Base-by-base conservation (phyloP, 768 basidiomycete species). In the Tulasnella sp. region DNA sequence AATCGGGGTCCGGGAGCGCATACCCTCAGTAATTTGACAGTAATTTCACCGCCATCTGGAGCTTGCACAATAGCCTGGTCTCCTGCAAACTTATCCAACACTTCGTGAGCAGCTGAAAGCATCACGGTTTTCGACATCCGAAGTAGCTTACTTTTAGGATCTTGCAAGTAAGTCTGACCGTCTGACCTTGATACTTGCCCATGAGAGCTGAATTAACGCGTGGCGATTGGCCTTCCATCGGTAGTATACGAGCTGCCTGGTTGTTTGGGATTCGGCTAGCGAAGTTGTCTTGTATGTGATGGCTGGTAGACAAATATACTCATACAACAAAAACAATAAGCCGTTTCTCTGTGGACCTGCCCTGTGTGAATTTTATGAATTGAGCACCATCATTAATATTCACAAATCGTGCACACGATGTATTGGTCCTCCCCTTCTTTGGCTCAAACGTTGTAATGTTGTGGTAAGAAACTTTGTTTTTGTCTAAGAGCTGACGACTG, bases 171-270 rank as follows among this genome's bases (percentile, higher is more conserved):
- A 87, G 57, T 20, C 81, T 68, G 25, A 85, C 76, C 2, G 69
- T 74, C 47, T 74, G 70, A 2, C 75, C 76, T 2, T 69, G 48
- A 54, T 72, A 79, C 20, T 72, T 61, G 0, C 69, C 59, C 6
- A 85, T 70, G 53, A 73, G 72, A 1, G 73, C 72, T 22, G 75
- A 72, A 60, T 85, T 85, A 58, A 83, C 75, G 57, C 81, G 75
- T 19, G 76, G 70, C 46, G 66, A 65, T 16, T 57, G 41, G 32
- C 60, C 24, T 16, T 69, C 66, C 47, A 48, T 48, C 16, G 46
- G 15, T 16, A 29, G 22, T 13, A 43, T 25, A 12, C 13, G 20
- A 43, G n/a, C n/a, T n/a, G n/a, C n/a, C n/a, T n/a, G n/a, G n/a
- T n/a, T n/a, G n/a, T n/a, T n/a, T n/a, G n/a, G n/a, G n/a, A n/a